These are phyloP conservation scores for Sphagnum magellanicum DNA, from an alignment of 228 moss, liverwort and hornwort species.

Conservation along the genomic window DNA sequence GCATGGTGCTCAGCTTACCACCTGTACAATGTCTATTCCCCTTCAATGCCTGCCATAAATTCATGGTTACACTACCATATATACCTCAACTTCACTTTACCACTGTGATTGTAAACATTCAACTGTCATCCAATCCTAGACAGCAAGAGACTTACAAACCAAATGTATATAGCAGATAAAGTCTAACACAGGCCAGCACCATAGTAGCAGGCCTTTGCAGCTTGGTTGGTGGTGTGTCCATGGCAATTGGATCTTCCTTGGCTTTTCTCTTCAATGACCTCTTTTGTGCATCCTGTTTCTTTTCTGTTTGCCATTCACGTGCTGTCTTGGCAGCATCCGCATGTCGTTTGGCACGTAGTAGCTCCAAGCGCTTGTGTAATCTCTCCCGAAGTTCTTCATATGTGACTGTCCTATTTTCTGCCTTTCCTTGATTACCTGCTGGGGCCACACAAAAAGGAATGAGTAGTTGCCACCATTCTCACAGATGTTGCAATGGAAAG, in stretches of 20 bases:
- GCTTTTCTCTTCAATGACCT: slow-evolving; percentile 52
- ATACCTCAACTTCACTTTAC: too few relatives aligned
- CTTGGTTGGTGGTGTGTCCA: slow-evolving; percentile 37
- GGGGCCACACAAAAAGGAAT: background rate
- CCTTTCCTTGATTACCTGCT: slow-evolving; percentile 3
- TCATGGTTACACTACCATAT: too few relatives aligned
- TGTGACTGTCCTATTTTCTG: slow-evolving; percentile 64
- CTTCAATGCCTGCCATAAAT: too few relatives aligned
- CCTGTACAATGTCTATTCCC: too few relatives aligned
- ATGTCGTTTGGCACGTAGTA: slow-evolving; percentile 81
- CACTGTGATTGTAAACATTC: too few relatives aligned
- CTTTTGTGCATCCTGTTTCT: slow-evolving; percentile 73
- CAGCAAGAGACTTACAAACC: too few relatives aligned
- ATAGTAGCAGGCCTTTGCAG: slow-evolving; percentile 32
- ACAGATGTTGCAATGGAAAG: background rate
- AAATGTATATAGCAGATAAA: too few relatives aligned
- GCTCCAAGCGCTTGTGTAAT: slow-evolving; percentile 75
- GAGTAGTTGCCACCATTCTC: background rate
- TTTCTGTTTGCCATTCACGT: slow-evolving; percentile 73
- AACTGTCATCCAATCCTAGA: too few relatives aligned
- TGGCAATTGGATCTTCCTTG: slow-evolving; percentile 22
- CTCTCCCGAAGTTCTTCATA: slow-evolving; percentile 76
- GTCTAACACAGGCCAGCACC: too few relatives aligned
- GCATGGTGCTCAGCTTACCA: background rate
- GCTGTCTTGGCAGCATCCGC: slow-evolving; percentile 74